Evolutionary conservation across 2,329 filamentous ascomycete genomes (phyloP).

Genomic region (Cercospora sp.): DNA sequence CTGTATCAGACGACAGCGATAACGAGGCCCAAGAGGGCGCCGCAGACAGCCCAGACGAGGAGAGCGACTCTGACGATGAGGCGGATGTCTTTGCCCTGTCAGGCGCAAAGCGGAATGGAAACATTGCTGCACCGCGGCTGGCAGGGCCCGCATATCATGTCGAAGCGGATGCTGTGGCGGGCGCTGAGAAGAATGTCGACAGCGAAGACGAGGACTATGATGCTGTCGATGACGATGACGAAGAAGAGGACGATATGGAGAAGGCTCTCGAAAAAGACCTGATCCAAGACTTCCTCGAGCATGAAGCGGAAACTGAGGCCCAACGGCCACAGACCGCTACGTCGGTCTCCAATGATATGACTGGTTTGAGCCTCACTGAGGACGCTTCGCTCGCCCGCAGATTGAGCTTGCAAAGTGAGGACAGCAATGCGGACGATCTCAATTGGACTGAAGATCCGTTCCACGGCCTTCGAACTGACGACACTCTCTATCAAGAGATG

Average conservation of each 20-base stretch:
- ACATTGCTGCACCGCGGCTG: slow-evolving; percentile 28
- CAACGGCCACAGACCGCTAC: slow-evolving; percentile 24
- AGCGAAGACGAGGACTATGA: slow-evolving; percentile 36
- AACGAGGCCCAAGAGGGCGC: slow-evolving; percentile 24
- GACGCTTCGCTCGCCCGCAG: slow-evolving; percentile 28
- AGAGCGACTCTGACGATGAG: slow-evolving; percentile 26
- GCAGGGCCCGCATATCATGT: slow-evolving; percentile 31
- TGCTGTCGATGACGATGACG: slow-evolving; percentile 36
- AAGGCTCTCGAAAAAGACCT: slow-evolving; percentile 34
- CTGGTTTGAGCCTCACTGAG: slow-evolving; percentile 19
- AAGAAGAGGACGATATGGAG: slow-evolving; percentile 31
- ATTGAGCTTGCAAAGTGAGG: slow-evolving; percentile 30
- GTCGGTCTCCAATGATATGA: slow-evolving; percentile 31
- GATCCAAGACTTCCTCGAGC: slow-evolving; percentile 33
- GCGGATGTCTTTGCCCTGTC: slow-evolving; percentile 38
- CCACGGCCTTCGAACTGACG: slow-evolving; percentile 28
- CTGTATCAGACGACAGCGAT: slow-evolving; percentile 29
- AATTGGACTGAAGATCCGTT: slow-evolving; percentile 37
- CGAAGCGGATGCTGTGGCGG: slow-evolving; percentile 22
- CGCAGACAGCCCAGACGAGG: slow-evolving; percentile 2
- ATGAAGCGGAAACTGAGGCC: slow-evolving; percentile 2
- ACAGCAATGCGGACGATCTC: slow-evolving; percentile 24
- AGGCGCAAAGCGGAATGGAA: slow-evolving; percentile 27
- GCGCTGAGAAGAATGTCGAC: slow-evolving; percentile 21
- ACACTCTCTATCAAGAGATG: slow-evolving; percentile 32